Conservation (phyloP, 768 basidiomycete genomes). For the Suillus sp. region DNA sequence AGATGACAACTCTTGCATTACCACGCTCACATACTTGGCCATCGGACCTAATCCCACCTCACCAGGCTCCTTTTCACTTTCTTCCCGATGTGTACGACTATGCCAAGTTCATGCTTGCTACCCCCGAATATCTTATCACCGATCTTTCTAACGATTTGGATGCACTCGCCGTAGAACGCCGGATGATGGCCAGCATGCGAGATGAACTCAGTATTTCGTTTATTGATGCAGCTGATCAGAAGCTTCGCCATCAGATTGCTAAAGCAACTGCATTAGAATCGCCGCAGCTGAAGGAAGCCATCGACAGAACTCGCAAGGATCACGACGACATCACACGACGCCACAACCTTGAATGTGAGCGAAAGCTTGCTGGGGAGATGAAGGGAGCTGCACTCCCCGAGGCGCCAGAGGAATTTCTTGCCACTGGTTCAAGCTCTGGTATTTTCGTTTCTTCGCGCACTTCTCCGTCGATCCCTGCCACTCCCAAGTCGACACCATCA, state of each 20-base stretch:
- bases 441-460: conserved; percentile 31
- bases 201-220: conserved; percentile 82
- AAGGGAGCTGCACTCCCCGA: conserved; percentile 33
- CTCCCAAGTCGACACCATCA: conserved; percentile 14
- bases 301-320: conserved; percentile 64
- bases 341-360: conserved; percentile 17
- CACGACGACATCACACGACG: conserved; percentile 55
- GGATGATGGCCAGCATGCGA: conserved; percentile 59
- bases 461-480: conserved; percentile 12
- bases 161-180: conserved; percentile 71
- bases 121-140: conserved; percentile 77
- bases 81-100: conserved; percentile 87
- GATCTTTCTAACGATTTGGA: conserved; percentile 75
- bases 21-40: conserved; percentile 94
- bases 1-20: conserved; percentile 92
- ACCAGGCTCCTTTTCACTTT: conserved; percentile 95
- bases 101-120: conserved; percentile 96
- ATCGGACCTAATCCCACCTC: conserved; percentile 86
- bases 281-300: conserved; percentile 57
- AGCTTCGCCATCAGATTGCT: conserved; percentile 76
- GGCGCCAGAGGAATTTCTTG: conserved; percentile 62
- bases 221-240: conserved; percentile 75
- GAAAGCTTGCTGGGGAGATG: conserved; percentile 25
- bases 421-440: conserved; percentile 17
- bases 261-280: conserved; percentile 79